Evolutionary conservation across 805 yeast species (phyloP), one percentile per base, ranked within the genome.

Genomic region (Sugiyamaella americana): DNA sequence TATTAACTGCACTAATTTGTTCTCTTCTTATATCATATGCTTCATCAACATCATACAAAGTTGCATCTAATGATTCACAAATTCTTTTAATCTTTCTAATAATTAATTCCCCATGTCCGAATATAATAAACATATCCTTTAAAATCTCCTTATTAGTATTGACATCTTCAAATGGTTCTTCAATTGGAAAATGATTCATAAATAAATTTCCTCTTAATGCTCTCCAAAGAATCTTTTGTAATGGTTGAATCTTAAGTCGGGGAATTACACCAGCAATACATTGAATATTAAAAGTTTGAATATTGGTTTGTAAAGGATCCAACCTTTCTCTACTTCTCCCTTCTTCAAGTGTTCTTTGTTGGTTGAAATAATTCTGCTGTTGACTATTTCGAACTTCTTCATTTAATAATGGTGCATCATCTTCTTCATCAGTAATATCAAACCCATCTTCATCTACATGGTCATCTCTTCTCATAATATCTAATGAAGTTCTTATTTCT

Each of bases 221-320:
- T 68, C 99, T 78, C 95, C 96, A 93, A 41, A 93, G 70, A 48
- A 93, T 87, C 54, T 80, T 83, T 62, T 89, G 91, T 50, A 93
- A 70, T 1, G 82, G 71, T 16, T 73, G 77, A 29, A 86, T 74
- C 58, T 83, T 85, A 5, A 74, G 75, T 54, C 94, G 76, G 37
- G 79, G 75, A 40, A 93, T 82, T 6, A 88, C 86, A 39, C 98
- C 98, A 2, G 89, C 78, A 37, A 85, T 74, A 54, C 82, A 79
- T 46, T 67, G 71, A 37, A 73, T 67, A 52, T 67, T 66, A 24
- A 59, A 41, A 3, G 51, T 51, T 3, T 53, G 49, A 4, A 51
- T 36, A 17, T 50, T 36, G 13, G 51, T 30, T 10, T 24, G 37
- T 3, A 35, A 23, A 19, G 48, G 37, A n/a, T n/a, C n/a, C n/a